A percentile compares a stretch with the other conserved stretches of the same genome.
These are phyloP conservation scores for Emmonsia crescens DNA, from an alignment of 2,329 filamentous ascomycete species.

Conservation along the genomic window DNA sequence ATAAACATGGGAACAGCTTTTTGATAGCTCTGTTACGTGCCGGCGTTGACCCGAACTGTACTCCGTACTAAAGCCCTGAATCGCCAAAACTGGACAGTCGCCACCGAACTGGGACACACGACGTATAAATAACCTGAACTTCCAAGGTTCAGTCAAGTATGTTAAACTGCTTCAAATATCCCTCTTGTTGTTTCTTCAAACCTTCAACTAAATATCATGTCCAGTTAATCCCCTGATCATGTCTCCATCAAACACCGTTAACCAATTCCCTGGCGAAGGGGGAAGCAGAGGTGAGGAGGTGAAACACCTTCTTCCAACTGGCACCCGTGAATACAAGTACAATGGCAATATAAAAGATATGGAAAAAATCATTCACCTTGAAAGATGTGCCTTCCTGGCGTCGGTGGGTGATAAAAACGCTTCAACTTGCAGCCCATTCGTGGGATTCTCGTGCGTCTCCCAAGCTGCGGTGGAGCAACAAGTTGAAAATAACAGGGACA, in stretches of 20 bases:
- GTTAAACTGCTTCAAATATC: not conserved
- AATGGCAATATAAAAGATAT: not conserved
- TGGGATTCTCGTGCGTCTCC: not conserved
- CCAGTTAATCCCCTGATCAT: not conserved
- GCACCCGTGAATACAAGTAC: not conserved
- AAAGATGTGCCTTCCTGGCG: not conserved
- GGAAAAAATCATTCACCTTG: not conserved
- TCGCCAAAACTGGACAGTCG: too few species aligned
- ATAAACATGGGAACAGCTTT: too few species aligned
- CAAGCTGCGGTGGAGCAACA: not conserved
- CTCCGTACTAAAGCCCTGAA: too few species aligned
- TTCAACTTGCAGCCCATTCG: not conserved
- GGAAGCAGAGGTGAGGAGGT: not conserved
- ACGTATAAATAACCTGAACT: not conserved
- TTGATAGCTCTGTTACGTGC: too few species aligned
- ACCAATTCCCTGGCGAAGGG: not conserved
- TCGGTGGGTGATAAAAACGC: not conserved
- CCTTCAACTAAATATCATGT: not conserved
- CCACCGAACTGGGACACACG: not conserved
- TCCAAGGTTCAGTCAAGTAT: not conserved
- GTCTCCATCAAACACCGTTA: not conserved
- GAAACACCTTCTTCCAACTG: not conserved
- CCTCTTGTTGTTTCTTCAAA: not conserved
- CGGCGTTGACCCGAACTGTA: too few species aligned
- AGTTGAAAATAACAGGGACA: not conserved